Evolutionary conservation across 768 basidiomycete genomes (phyloP).

Genomic region (Phanerochaete sordida): DNA sequence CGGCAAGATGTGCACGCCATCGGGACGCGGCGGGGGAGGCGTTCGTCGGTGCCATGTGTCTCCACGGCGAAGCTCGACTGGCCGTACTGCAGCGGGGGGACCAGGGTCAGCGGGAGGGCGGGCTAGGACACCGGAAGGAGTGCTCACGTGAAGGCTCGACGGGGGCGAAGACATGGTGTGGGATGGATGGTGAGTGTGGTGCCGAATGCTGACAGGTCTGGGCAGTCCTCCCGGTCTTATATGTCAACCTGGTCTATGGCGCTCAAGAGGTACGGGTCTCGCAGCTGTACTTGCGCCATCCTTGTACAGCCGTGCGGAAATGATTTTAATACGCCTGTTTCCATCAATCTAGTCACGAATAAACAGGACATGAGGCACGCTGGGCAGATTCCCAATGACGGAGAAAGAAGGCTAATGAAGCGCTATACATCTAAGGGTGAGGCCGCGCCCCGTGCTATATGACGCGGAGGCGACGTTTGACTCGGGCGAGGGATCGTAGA

Average conservation of each 20-base stretch:
- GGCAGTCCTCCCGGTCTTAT: neutral
- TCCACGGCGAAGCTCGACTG: constrained; percentile 1
- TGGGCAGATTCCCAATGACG: neutral
- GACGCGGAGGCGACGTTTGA: neutral
- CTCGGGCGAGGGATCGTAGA: neutral
- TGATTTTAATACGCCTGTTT: neutral
- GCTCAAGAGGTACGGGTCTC: neutral
- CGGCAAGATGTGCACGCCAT: constrained; percentile 16
- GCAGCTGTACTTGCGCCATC: neutral
- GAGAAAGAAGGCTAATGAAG: neutral
- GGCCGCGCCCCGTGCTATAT: neutral
- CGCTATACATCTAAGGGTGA: neutral
- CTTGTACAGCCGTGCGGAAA: neutral
- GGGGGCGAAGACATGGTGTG: neutral
- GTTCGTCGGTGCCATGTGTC: neutral
- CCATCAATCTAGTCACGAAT: neutral
- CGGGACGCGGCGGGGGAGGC: constrained; percentile 9
- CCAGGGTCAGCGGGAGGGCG: neutral
- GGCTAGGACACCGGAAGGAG: neutral
- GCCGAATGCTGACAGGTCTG: neutral
- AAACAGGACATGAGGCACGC: neutral
- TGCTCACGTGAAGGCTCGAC: neutral
- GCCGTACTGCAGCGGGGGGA: neutral
- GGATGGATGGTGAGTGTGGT: neutral
- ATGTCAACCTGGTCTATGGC: neutral